phyloP scores from a whole-genome alignment of 352 stramenopile genomes.

The Peronosclerospora sorghi region DNA sequence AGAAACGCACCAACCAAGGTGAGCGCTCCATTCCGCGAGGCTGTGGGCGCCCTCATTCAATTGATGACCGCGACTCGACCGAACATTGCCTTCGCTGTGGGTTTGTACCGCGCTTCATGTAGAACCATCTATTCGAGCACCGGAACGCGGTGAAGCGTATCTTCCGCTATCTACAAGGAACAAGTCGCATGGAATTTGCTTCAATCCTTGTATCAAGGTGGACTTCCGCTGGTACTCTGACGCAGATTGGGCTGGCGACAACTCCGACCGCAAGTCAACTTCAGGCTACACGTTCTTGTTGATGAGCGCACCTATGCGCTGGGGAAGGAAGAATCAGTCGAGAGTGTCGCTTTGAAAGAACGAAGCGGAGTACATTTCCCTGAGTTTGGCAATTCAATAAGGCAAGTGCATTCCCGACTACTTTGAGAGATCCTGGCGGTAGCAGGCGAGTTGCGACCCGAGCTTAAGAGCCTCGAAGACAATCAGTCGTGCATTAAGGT shows the following conservation, averaged over 20 bases:
- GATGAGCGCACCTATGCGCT: background rate
- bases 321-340: slow-evolving; percentile 2
- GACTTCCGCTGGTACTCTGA: slow-evolving; percentile 6
- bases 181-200: slow-evolving; percentile 10
- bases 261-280: too few species aligned
- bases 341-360: slow-evolving; percentile 5
- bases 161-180: slow-evolving; percentile 13
- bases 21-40: too few species aligned
- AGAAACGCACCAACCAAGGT: too few species aligned
- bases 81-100: slow-evolving; percentile 7
- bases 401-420: background rate
- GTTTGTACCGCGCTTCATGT: slow-evolving; percentile 13
- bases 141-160: slow-evolving; percentile 10
- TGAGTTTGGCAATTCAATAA: slow-evolving; percentile 1
- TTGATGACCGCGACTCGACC: slow-evolving; percentile 11
- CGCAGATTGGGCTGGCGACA: too few species aligned
- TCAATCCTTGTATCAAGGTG: slow-evolving; percentile 3
- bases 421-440: slow-evolving; percentile 2
- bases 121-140: slow-evolving; percentile 9
- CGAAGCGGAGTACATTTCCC: slow-evolving; percentile 5
- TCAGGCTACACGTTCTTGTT: slow-evolving; percentile 3
- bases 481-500: slow-evolving; percentile 6
- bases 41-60: slow-evolving; percentile 14
- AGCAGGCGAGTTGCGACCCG: background rate
- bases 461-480: slow-evolving; percentile 7